Evolutionary conservation across 2,329 filamentous ascomycete genomes (phyloP), one percentile per base, ranked within the genome.

Genomic region (Monilinia aucupariae): DNA sequence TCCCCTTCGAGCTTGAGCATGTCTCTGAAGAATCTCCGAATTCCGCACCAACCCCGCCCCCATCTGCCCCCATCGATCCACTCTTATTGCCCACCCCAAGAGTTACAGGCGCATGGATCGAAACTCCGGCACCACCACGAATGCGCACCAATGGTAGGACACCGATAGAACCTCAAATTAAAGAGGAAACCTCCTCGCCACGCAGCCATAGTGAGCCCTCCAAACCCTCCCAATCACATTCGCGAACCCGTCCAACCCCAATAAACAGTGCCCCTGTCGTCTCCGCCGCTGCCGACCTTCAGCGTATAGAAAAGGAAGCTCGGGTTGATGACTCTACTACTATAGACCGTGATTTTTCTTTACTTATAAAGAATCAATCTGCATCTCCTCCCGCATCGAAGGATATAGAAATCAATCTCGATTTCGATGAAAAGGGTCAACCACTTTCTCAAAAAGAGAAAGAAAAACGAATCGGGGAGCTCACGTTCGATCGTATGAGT

Each of bases 401-500:
- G 15, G 34, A 13, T 37, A 22, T 17, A 39, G 51, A 62, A 12
- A 32, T 67, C 9, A 67, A 68, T 22, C 64, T 66, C 17, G 66
- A 68, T 41, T 65, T 67, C 27, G 66, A 71, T 52, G 68, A 69
- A 13, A 55, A 63, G 4, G 69, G 67, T 2, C 61, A 65, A 15
- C 65, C 64, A 4, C 47, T 72, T 17, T 67, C 67, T 12, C 39
- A 64, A 17, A 59, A 73, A 75, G 64, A 76, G 73, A 55, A 63
- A n/a, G 68, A 71, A 45, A 62, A 67, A 56, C 63, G 61, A 45
- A 13, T 70, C 2, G 78, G 83, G 54, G 72, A 81, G 15, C 75
- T 78, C 39, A 73, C 76, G 15, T 77, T 78, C 52, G 77, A 78
- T 55, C 78, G 80, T 61, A 83, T 86, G 78, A 80, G 75, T 68